Evolutionary conservation across 257 asterid species (phyloP).

Genomic region (Forsythia viridissima): DNA sequence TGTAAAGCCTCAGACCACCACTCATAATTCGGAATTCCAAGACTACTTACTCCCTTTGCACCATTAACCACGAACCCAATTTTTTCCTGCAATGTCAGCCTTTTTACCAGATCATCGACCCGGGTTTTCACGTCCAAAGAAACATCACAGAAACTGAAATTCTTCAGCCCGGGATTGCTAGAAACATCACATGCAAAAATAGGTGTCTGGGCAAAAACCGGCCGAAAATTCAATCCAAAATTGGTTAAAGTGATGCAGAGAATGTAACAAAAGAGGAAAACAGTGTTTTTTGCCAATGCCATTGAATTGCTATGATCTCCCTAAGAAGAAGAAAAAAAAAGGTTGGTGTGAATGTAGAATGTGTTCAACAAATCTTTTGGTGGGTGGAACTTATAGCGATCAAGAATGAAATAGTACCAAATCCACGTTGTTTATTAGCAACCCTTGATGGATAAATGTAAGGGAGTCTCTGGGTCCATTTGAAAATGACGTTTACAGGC

Average conservation of each 20-base stretch:
- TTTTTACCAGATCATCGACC: slow-evolving; percentile 50
- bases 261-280: slow-evolving; percentile 34
- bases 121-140: slow-evolving; percentile 44
- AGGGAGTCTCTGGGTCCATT: slow-evolving; percentile 27
- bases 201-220: slow-evolving; percentile 38
- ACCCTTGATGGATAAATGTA: slow-evolving; percentile 67
- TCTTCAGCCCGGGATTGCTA: slow-evolving; percentile 47
- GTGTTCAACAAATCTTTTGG: background rate
- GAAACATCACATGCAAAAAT: slow-evolving; percentile 65
- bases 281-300: slow-evolving; percentile 52
- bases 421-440: slow-evolving; percentile 47
- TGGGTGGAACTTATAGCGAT: slow-evolving; percentile 35
- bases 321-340: slow-evolving; percentile 9
- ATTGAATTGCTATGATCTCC: slow-evolving; percentile 39
- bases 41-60: slow-evolving; percentile 49
- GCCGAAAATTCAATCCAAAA: background rate
- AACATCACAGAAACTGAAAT: slow-evolving; percentile 57
- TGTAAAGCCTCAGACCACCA: slow-evolving; percentile 95
- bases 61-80: slow-evolving; percentile 57
- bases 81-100: slow-evolving; percentile 68
- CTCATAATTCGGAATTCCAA: slow-evolving; percentile 70
- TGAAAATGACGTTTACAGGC: slow-evolving; percentile 12
- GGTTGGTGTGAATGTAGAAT: background rate
- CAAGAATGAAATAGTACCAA: slow-evolving; percentile 7
- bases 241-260: slow-evolving; percentile 8